Evolutionary conservation across 176 grass and related monocot species (phyloP).

Genomic region (Microstegium vimineum): DNA sequence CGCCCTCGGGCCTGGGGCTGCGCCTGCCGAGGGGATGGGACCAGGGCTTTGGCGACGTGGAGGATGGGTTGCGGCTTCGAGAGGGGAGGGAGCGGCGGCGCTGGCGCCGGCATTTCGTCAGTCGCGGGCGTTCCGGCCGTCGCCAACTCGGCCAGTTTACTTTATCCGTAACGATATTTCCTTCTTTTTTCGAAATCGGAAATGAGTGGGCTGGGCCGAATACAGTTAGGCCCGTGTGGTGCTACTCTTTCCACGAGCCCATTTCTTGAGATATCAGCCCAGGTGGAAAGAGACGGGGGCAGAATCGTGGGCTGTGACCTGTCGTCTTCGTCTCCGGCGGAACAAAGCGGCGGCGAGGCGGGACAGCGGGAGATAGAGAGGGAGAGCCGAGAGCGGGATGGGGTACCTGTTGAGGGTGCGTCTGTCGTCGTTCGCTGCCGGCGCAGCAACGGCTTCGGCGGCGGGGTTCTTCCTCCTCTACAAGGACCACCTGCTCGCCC

Average conservation of each 20-base stretch:
- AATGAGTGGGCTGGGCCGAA: slow-evolving; percentile 8
- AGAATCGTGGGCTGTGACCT: slow-evolving; percentile 9
- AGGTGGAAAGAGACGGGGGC: not conserved
- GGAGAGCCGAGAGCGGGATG: slow-evolving; percentile 29
- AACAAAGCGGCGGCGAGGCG: slow-evolving; percentile 30
- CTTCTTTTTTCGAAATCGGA: not conserved
- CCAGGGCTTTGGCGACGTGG: not conserved
- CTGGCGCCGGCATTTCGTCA: slow-evolving; percentile 22
- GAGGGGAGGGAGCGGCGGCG: slow-evolving; percentile 2
- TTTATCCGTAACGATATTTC: slow-evolving; percentile 28
- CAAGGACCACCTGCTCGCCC: slow-evolving; percentile 71
- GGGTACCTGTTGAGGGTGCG: slow-evolving; percentile 70
- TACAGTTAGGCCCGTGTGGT: not conserved
- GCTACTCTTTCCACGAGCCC: not conserved
- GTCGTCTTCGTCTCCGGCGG: slow-evolving; percentile 37
- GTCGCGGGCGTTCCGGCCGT: not conserved
- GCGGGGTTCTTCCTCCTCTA: slow-evolving; percentile 72
- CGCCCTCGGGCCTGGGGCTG: not conserved
- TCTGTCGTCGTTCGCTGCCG: slow-evolving; percentile 65
- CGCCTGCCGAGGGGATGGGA: not conserved
- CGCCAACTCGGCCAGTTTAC: not conserved
- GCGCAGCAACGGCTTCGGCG: slow-evolving; percentile 47
- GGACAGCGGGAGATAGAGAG: too few species aligned
- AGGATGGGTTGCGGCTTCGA: slow-evolving; percentile 16
- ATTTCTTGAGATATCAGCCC: not conserved